Conservation (phyloP, 2,329 filamentous ascomycete genomes). For the Aureobasidium subglaciale region DNA sequence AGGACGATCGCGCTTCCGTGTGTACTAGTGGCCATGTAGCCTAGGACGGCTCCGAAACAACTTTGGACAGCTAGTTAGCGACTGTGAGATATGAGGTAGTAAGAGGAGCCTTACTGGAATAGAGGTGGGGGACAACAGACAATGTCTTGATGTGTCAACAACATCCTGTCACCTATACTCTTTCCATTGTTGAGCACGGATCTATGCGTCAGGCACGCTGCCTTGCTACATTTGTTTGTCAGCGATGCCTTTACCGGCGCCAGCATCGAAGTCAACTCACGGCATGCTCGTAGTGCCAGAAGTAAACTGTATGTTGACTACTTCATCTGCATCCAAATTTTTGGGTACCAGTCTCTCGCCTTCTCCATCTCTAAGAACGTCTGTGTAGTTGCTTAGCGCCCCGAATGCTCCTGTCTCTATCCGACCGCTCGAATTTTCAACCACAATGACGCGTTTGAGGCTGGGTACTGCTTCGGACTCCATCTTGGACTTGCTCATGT, state of each 20-base stretch:
- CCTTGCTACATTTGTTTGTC: conserved; percentile 49
- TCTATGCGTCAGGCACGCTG: conserved; percentile 77
- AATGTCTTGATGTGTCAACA: conserved; percentile 63
- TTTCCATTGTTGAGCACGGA: conserved; percentile 90
- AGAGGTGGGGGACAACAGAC: conserved; percentile 57
- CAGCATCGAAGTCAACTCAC: not conserved
- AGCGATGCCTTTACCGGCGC: not conserved
- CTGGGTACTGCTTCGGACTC: conserved; percentile 58
- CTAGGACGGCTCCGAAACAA: conserved; percentile 86
- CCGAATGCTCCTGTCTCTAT: conserved; percentile 39
- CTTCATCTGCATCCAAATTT: conserved; percentile 55
- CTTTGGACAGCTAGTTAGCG: conserved; percentile 17
- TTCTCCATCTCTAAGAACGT: conserved; percentile 38
- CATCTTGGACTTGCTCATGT: conserved; percentile 38
- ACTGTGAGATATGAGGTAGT: not conserved
- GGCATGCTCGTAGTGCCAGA: conserved; percentile 82
- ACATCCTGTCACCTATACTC: conserved; percentile 79
- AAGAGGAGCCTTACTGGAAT: conserved; percentile 35
- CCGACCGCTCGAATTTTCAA: conserved; percentile 65
- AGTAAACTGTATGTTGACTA: conserved; percentile 94
- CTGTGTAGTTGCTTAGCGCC: conserved; percentile 39
- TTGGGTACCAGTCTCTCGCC: conserved; percentile 40
- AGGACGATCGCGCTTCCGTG: conserved; percentile 77
- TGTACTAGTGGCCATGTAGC: conserved; percentile 93
- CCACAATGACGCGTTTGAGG: conserved; percentile 62